Evolutionary conservation across 768 basidiomycete genomes (phyloP), one percentile per base, ranked within the genome.

Genomic region (Pleurotus sapidus): DNA sequence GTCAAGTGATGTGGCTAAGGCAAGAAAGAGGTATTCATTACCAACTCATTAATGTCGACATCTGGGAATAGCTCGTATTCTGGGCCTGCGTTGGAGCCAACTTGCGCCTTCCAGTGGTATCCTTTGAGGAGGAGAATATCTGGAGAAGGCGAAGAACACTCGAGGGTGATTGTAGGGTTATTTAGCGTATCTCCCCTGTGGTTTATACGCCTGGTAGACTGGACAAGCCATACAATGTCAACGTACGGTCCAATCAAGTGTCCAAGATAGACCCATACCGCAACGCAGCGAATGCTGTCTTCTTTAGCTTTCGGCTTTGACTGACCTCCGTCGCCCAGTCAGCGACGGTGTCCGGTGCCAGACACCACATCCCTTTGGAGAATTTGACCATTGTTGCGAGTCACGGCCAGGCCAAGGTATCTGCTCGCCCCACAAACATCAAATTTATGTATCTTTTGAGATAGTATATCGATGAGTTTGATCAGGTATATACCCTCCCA

Each of bases 181-280:
- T 72, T 70, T 9, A 72, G 59, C 8, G 68, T 72, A 57, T 73
- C 72, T 25, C 70, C 72, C 9, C 72, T 68, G 61, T 70, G 67
- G 40, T 63, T 64, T 17, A 73, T 65, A 50, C 66, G 66, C 57
- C 67, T 69, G 15, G 58, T 67, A 2, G 70, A 57, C 70, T 71
- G 46, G 27, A 30, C 11, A 23, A 42, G 4, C 3, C 38, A 45
- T 43, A 18, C 7, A 23, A 49, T 12, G 51, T 37, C 55, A 23
- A 37, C 15, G 18, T 25, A 18, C 4, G 23, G 46, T 30, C 49
- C 39, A 46, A 59, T 40, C 4, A 56, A 55, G n/a, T 7, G 25
- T 15, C 23, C 34, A 18, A 34, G 30, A 34, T 34, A 8, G 30
- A 24, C 8, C 59, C 68, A 55, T 58, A 70, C 70, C 45, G 67